Evolutionary conservation across 352 stramenopile species (phyloP), one percentile per base, ranked within the genome.

Genomic region (Phytophthora citricola): DNA sequence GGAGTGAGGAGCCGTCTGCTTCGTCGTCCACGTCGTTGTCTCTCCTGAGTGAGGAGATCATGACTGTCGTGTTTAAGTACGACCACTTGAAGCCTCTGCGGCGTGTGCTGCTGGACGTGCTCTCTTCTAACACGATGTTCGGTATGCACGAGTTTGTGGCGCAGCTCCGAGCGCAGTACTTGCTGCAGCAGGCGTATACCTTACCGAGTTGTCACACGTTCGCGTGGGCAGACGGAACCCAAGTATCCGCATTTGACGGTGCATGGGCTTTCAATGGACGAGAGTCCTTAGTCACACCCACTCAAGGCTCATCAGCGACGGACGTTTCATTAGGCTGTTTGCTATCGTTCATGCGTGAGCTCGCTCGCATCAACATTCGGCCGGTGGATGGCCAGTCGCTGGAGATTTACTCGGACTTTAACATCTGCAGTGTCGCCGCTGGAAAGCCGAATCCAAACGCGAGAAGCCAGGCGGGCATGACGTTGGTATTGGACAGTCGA

Each of bases 131-230:
- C 26, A 62, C 34, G 3, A 79, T 83, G 75, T 64, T 73, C 17
- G 72, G 75, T 2, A 66, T 83, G 50, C 64, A 77, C 15, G 38
- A 68, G 8, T 81, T 77, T 32, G 72, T 79, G 31, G 72, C 75
- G 4, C 75, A 83, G 27, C 58, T 75, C 9, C 69, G 75, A 60
- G 58, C 47, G 24, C 74, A 68, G 66, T 81, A 63, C 46, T 34
- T 68, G 22, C 38, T 63, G 6, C 54, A 74, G 44, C 60, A 74
- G 15, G 41, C 39, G 22, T 22, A 51, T 15, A n/a, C 48, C 20
- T 17, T 20, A 8, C 53, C 45, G 27, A 36, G 26, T 20, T 24
- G 17, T 8, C 47, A 43, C 12, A 14, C 10, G 4, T 27, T 62
- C 8, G 39, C 52, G 11, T 53, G 45, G 63, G 36, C 7, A 14